phyloP scores from a whole-genome alignment of 371 early-diverging fungal species.

The Parasitella parasitica region DNA sequence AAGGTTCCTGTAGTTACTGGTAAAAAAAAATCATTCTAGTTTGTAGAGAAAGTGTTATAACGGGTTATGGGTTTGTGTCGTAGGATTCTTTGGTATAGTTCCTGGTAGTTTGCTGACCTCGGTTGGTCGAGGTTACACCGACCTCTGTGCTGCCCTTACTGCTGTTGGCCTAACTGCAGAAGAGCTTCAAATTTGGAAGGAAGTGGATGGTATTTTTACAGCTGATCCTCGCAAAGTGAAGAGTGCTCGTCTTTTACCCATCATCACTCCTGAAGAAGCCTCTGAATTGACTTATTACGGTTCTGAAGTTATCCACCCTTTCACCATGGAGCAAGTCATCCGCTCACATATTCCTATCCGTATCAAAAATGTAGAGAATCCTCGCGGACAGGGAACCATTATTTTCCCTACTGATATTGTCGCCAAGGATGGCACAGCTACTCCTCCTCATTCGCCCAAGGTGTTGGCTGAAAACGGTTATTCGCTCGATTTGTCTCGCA shows the following conservation, averaged over 20 bases:
- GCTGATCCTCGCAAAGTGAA: conserved; percentile 98
- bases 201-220: conserved; percentile 98
- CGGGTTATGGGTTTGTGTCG: not conserved
- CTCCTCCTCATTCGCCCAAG: conserved; percentile 66
- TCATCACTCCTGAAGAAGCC: conserved; percentile 97
- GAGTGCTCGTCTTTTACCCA: conserved; percentile 82
- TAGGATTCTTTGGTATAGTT: conserved; percentile 93
- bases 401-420: conserved; percentile 75
- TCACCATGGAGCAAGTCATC: conserved; percentile 98
- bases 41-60: not conserved
- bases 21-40: conserved; percentile 10
- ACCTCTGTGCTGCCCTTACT: conserved; percentile 92
- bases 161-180: conserved; percentile 87
- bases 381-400: conserved; percentile 87
- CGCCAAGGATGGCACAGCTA: conserved; percentile 46
- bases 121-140: conserved; percentile 98
- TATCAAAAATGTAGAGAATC: conserved; percentile 96
- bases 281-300: conserved; percentile 98
- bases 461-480: conserved; percentile 76
- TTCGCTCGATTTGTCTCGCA: conserved; percentile 65
- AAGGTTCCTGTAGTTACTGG: conserved; percentile 88
- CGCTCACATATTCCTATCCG: conserved; percentile 94
- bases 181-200: conserved; percentile 98
- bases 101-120: conserved; percentile 90
- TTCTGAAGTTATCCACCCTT: conserved; percentile 97